Evolutionary conservation across 75 land plant genomes (phyloP), one percentile per base, ranked within the genome.

Genomic region (Pseudotsuga menziesii): DNA sequence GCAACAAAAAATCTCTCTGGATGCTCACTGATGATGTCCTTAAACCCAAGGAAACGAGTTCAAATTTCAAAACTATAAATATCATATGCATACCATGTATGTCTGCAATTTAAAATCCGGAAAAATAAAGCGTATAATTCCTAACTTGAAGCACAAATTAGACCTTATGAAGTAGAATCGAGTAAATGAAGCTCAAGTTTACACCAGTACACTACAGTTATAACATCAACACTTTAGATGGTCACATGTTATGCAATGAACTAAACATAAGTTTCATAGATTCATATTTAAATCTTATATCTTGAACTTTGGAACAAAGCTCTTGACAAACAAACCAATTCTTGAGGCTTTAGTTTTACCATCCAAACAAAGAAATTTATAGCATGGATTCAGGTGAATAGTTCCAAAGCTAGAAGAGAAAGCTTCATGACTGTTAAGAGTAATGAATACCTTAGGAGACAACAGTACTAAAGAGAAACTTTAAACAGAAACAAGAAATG

Each of bases 1-100:
- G 88, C 81, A 23, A 95, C 88, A 83, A 97, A 97, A 80, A 97
- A 97, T 69, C 95, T 89, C 77, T 97, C 99, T 69, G 97, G 99
- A 67, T 94, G 98, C 81, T 92, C 98, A 75, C 99, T 97, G 14
- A 89, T 83, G 25, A 92, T 93, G 62, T 91, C 99, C 99, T 97
- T 87, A 78, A 69, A 75, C 74, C 61, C 22, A 57, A 78, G 52
- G 57, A 35, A 35, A 60, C 56, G 35, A 35, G 17, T 76, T 54
- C 19, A 76, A 57, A 44, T 39, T 60, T 57, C 58, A 44, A 36
- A 80, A 19, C 22, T 78, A 16, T 79, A 56, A 74, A 79, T 23
- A 69, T n/a, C 72, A 69, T n/a, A 69, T 20, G 41, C 23, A 41
- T 69, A 44, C 35, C 25, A 69, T 69, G 25, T 9, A 19, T 69